phyloP scores from a whole-genome alignment of 148 eudicot genomes.

The Diospyros kaki region DNA sequence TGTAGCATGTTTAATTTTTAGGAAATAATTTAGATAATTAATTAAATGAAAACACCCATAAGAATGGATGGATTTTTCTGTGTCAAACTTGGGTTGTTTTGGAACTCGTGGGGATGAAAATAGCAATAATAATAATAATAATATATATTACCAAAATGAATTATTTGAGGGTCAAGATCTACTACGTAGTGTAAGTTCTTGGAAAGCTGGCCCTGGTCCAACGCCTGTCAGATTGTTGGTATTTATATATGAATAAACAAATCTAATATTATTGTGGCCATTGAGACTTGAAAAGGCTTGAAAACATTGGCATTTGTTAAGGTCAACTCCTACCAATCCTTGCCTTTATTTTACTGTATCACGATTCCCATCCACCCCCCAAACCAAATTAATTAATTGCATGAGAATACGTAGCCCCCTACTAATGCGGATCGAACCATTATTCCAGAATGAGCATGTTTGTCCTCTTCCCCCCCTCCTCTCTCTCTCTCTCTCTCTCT shows the following conservation, averaged over 20 bases:
- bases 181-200: too few relatives aligned
- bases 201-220: too few relatives aligned
- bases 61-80: too few relatives aligned
- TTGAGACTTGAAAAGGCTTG: neutral
- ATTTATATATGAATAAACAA: neutral
- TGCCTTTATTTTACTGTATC: neutral
- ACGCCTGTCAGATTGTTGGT: too few relatives aligned
- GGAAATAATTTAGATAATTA: too few relatives aligned
- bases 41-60: too few relatives aligned
- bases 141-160: too few relatives aligned
- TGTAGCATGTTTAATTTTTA: too few relatives aligned
- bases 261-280: neutral
- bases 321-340: slow-evolving; percentile 8
- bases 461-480: neutral
- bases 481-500: neutral
- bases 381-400: slow-evolving; percentile 8
- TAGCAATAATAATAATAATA: too few relatives aligned
- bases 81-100: too few relatives aligned
- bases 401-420: slow-evolving; percentile 13
- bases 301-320: neutral
- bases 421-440: slow-evolving; percentile 9
- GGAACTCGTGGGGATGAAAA: too few relatives aligned
- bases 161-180: too few relatives aligned
- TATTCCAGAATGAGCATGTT: slow-evolving; percentile 15
- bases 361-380: neutral